These are phyloP conservation scores for Populus tomentosa DNA, from an alignment of 441 rosid genomes.

Conservation along the genomic window DNA sequence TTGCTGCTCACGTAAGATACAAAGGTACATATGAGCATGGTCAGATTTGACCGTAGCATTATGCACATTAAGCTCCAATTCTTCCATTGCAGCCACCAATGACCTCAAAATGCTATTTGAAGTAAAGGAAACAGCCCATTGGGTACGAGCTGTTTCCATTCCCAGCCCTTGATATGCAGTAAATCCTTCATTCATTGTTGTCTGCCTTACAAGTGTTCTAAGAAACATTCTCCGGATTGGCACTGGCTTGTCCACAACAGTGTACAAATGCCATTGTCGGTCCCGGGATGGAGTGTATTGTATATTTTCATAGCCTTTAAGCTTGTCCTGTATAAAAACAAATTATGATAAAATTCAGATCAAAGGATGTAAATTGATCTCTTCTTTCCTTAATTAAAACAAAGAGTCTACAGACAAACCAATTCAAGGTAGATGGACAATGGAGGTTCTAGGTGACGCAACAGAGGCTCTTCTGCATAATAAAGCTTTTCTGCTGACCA, in stretches of 20 bases:
- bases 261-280: slow-evolving; percentile 96
- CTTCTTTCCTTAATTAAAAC: slow-evolving; percentile 1
- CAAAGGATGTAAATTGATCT: not conserved
- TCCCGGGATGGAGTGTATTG: slow-evolving; percentile 84
- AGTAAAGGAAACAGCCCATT: too few relatives aligned
- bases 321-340: slow-evolving; percentile 74
- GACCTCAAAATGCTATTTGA: slow-evolving; percentile 41
- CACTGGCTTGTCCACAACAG: slow-evolving; percentile 75
- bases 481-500: slow-evolving; percentile 79
- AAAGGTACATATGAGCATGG: slow-evolving; percentile 94
- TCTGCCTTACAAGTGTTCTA: slow-evolving; percentile 92
- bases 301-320: slow-evolving; percentile 75
- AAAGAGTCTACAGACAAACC: slow-evolving; percentile 44
- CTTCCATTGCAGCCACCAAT: slow-evolving; percentile 94
- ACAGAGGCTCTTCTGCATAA: slow-evolving; percentile 88
- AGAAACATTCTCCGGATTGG: slow-evolving; percentile 93
- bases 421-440: slow-evolving; percentile 91
- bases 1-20: slow-evolving; percentile 81
- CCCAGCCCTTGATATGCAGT: slow-evolving; percentile 53
- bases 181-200: slow-evolving; percentile 63
- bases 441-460: slow-evolving; percentile 98
- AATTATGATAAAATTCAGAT: slow-evolving; percentile 15
- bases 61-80: slow-evolving; percentile 84
- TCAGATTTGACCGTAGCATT: slow-evolving; percentile 77
- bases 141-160: too few relatives aligned